phyloP scores from a whole-genome alignment of 1,139 yeast genomes.

The Candida sanyaensis region DNA sequence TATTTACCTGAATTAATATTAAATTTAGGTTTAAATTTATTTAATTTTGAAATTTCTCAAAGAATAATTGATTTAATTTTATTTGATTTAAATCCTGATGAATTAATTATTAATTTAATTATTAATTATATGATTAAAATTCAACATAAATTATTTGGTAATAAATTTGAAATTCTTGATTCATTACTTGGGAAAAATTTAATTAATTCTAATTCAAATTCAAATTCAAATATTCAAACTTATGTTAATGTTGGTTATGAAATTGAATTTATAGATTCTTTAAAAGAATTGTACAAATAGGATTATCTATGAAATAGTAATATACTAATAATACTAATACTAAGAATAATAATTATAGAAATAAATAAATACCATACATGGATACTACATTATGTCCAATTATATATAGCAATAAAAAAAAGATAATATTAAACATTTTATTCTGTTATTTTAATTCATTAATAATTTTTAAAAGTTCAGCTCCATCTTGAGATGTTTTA shows the following conservation, averaged over 20 bases:
- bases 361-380: too few relatives aligned
- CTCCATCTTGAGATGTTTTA: constrained; percentile 68
- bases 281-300: constrained; percentile 25
- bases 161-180: constrained; percentile 43
- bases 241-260: constrained; percentile 51
- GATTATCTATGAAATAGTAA: not conserved
- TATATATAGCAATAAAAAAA: too few relatives aligned
- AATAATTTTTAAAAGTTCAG: constrained; percentile 55
- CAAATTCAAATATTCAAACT: constrained; percentile 9
- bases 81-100: constrained; percentile 39
- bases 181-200: constrained; percentile 27
- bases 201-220: not conserved
- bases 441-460: constrained; percentile 43
- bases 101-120: constrained; percentile 47
- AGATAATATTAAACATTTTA: too few relatives aligned
- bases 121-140: constrained; percentile 49
- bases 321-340: too few relatives aligned
- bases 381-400: too few relatives aligned
- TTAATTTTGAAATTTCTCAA: constrained; percentile 27
- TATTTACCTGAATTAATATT: constrained; percentile 24
- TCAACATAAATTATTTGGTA: constrained; percentile 56
- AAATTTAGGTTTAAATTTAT: constrained; percentile 22
- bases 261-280: constrained; percentile 46
- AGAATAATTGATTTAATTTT: constrained; percentile 55
- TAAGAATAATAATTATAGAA: too few relatives aligned